Evolutionary conservation across 495 filamentous ascomycete genomes (phyloP).

Genomic region (Pyrenula massariospora): DNA sequence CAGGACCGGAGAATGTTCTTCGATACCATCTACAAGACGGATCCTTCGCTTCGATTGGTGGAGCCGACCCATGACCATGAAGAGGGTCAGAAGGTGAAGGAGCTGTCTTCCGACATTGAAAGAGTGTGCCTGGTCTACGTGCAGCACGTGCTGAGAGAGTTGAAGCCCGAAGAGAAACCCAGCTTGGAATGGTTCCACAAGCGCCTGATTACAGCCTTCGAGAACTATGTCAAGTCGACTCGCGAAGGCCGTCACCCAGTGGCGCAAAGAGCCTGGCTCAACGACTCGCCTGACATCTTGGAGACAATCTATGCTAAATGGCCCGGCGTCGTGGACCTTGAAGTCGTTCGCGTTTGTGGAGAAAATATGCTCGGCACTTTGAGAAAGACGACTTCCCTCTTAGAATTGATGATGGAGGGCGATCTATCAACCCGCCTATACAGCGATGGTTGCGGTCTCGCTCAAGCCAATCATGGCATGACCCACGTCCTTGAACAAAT

Average conservation of each 20-base stretch:
- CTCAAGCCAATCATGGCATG: conserved; percentile 2
- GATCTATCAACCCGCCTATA: conserved; percentile 35
- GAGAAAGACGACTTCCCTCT: background rate
- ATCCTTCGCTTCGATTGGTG: background rate
- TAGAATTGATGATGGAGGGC: conserved; percentile 15
- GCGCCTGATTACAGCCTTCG: background rate
- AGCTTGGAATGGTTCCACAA: background rate
- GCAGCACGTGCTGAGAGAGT: background rate
- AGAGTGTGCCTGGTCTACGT: background rate
- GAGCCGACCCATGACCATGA: background rate
- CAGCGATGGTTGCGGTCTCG: conserved; percentile 1
- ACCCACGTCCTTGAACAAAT: conserved; percentile 16
- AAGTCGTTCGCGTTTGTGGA: background rate
- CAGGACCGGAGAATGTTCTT: background rate
- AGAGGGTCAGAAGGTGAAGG: background rate
- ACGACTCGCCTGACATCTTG: background rate
- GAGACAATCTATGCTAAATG: background rate
- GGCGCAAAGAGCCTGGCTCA: background rate
- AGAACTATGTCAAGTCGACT: background rate
- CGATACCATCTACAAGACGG: background rate
- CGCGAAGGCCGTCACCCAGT: background rate
- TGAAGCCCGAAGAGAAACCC: background rate
- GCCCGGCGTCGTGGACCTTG: background rate
- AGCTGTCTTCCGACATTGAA: background rate
- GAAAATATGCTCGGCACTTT: background rate